Evolutionary conservation across 139 green algal species (phyloP), one percentile per base, ranked within the genome.

Genomic region (Edaphochlamys debaryana): DNA sequence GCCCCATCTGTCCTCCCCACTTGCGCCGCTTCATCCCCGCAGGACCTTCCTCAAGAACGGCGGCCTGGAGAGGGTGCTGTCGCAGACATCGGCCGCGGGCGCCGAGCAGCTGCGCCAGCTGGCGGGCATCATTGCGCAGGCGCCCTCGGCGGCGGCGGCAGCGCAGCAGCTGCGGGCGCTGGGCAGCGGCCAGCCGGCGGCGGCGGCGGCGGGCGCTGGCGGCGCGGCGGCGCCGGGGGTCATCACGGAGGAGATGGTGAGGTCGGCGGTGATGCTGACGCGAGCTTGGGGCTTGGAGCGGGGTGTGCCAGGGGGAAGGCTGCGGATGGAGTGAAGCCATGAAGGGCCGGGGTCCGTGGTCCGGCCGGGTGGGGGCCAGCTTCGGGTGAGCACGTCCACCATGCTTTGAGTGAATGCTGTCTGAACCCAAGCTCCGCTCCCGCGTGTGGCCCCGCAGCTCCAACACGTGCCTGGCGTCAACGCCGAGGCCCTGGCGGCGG

Each of bases 231-330:
- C 23, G 41, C 27, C 38, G 42, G 60, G 45, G 11, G n/a, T 29
- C 56, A 63, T 78, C 48, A 37, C 48, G 23, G 45, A 42, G n/a
- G 25, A 42, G 32, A 66, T 78, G 69, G 69, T 78, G 69, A 9
- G 69, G n/a, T 4, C 8, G 30, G 13, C 4, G 60, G 2, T 9
- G 29, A 4, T 15, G 25, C 11, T 11, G 29, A 4, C 58, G 29
- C 5, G 58, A 36, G 19, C 27, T 67, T 6, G 29, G 27, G 4
- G 25, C 27, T 37, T 36, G 4, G 58, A 4, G 3, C 11, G 4
- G 9, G 58, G 4, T 30, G 20, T 62, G 4, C 17, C 20, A 29
- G 5, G 58, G 3, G 27, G 58, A 4, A 11, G 4, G 30, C 29
- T 4, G 4, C 5, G 8, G 27, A n/a, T n/a, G n/a, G n/a, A n/a